Evolutionary conservation across 2,329 filamentous ascomycete species (phyloP).

Genomic region (Verticillium isaacii): DNA sequence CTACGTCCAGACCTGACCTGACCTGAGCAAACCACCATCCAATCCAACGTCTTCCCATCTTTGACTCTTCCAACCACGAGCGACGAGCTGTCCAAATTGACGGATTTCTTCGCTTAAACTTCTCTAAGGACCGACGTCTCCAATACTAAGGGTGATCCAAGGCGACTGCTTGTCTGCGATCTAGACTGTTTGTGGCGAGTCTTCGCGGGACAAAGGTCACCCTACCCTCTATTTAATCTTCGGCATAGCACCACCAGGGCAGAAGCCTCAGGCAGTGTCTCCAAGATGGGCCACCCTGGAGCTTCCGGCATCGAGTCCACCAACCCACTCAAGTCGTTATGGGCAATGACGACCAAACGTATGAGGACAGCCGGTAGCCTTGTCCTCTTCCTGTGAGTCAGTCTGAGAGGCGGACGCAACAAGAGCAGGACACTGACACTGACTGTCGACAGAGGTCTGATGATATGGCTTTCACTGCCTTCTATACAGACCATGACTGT

Average conservation of each 20-base stretch:
- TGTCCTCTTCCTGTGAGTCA: constrained; percentile 25
- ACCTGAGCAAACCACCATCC: background rate
- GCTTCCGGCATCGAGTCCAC: background rate
- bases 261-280: background rate
- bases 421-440: background rate
- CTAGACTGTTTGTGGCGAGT: too few species aligned
- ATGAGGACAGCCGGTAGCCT: constrained; percentile 23
- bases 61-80: background rate
- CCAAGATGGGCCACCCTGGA: background rate
- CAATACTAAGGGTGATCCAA: too few species aligned
- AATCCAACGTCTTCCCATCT: background rate
- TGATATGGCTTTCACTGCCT: constrained; percentile 16
- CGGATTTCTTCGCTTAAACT: too few species aligned
- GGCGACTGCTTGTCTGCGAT: too few species aligned
- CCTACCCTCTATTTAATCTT: background rate
- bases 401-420: background rate
- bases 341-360: constrained; percentile 27
- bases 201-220: too few species aligned
- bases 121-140: too few species aligned
- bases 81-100: too few species aligned
- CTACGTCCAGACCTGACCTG: background rate
- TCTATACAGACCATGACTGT: constrained; percentile 16
- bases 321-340: constrained; percentile 15
- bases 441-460: constrained; percentile 6
- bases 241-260: background rate